Evolutionary conservation across 139 green algal genomes (phyloP).

Genomic region (Pycnococcus provasolii): DNA sequence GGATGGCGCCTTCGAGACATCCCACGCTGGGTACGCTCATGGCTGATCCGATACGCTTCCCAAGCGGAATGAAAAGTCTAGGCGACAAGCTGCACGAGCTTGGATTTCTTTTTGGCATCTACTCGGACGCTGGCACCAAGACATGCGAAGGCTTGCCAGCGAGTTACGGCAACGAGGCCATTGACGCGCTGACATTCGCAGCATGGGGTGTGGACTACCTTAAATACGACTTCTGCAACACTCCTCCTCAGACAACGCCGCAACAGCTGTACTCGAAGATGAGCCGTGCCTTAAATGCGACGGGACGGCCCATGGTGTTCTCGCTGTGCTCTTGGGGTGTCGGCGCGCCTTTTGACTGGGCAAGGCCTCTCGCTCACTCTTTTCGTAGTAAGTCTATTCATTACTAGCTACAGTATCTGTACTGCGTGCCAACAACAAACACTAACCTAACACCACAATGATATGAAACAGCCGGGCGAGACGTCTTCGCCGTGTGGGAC

Average conservation of each 20-base stretch:
- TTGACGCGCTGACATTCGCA: slow-evolving; percentile 54
- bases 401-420: too few relatives aligned
- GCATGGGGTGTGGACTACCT: slow-evolving; percentile 63
- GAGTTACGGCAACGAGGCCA: slow-evolving; percentile 45
- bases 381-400: neutral
- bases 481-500: slow-evolving; percentile 6
- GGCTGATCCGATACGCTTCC: slow-evolving; percentile 17
- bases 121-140: slow-evolving; percentile 44
- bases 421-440: too few relatives aligned
- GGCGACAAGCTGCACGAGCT: slow-evolving; percentile 32
- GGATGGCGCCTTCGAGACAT: neutral
- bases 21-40: neutral
- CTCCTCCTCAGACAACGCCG: slow-evolving; percentile 5
- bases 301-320: slow-evolving; percentile 14
- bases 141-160: slow-evolving; percentile 60
- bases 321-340: slow-evolving; percentile 13
- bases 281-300: slow-evolving; percentile 1
- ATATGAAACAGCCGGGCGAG: neutral
- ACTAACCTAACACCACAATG: too few relatives aligned
- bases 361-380: neutral
- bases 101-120: slow-evolving; percentile 60
- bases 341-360: neutral
- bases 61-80: slow-evolving; percentile 22
- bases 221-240: slow-evolving; percentile 60
- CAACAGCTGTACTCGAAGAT: slow-evolving; percentile 7